Evolutionary conservation across 441 rosid species (phyloP), one percentile per base, ranked within the genome.

Genomic region (Bocquillonia castaneifolia): DNA sequence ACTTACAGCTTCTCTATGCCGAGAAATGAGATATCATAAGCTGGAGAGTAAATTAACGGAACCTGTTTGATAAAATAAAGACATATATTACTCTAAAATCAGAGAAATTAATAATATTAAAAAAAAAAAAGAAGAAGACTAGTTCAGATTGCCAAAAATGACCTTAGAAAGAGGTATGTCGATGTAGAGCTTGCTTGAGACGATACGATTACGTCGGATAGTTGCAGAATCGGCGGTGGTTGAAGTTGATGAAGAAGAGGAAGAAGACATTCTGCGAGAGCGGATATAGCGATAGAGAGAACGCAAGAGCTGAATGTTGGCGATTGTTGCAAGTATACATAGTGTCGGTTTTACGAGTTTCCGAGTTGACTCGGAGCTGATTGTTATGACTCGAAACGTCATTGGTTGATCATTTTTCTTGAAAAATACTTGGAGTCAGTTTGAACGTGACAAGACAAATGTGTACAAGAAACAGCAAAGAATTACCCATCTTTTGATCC

Each of bases 1-100:
- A 68, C 91, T 78, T 74, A 92, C 98, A 90, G 71, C 67, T 92
- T 92, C 82, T 90, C 97, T 6, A 92, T 78, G 72, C 98, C 97
- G 66, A 88, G 74, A 81, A 92, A 90, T 5, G 91, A 69, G 74
- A 92, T 92, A 71, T 88, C 82, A 58, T 92, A 92, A 2, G 70
- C 81, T 15, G 91, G 54, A 20, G 98, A 92, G 76, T 90, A 90
- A 67, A 92, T 82, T 59, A 92, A 61, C 28, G 98, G 93, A 59
- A 84, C 91, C 97, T 91, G 80, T 47, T 67, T 23, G 26, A 64
- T 64, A 34, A 34, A 7, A 45, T 1, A 45, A 6, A 45, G 5
- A 7, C 2, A 2, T 6, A 45, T 14, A 3, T 40, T 40, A 45
- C 50, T 42, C 47, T 17, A 45, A 14, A 4, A n/a, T 4, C 18